Base-by-base conservation (phyloP, 441 rosid species). In the Pelargonium cotyledonis region DNA sequence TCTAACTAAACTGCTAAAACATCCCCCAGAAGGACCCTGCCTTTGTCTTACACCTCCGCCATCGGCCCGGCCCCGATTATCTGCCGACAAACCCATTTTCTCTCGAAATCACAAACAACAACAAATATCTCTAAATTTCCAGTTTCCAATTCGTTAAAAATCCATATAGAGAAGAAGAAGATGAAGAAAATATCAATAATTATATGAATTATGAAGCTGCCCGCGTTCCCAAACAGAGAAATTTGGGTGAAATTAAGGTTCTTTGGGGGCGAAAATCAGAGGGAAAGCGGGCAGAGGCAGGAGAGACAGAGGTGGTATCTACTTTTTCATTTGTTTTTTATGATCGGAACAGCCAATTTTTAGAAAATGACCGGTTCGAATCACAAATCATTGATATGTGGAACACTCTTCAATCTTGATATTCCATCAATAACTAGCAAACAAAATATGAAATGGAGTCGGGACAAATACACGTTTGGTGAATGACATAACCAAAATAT, bases 1-100 rank as follows among this genome's bases (percentile, higher is more conserved):
- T 84, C 98, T 79, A 9, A 87, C 83, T 77, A 93, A 75, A 70
- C 87, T 75, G 81, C 85, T 84, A 29, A 85, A 63, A 46, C 83
- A 83, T 73, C 85, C 81, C 63, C 83, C 76, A 51, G 68, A 46
- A 70, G 73, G 69, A 67, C 5, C 84, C 80, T 18, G 76, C 77
- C 49, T 76, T 80, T 60, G 53, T 64, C 57, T 79, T 75, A 2
- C 3, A 84, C 85, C 67, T 77, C 85, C 43, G 23, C 40, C 70
- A 3, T 66, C 75, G 1, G 18, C 57, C 14, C 40, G 19, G 61
- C 38, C 71, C 55, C 29, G 16, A 61, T 31, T 66, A 3, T 66
- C 75, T 5, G 57, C 57, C 14, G 57, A 49, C 16, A 49, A 2
- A 49, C 60, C 60, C 60, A 53, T 53, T 7, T 15, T 15, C 21